phyloP scores from a whole-genome alignment of 768 basidiomycete species.

The Lanmaoa pseudosensibilis region DNA sequence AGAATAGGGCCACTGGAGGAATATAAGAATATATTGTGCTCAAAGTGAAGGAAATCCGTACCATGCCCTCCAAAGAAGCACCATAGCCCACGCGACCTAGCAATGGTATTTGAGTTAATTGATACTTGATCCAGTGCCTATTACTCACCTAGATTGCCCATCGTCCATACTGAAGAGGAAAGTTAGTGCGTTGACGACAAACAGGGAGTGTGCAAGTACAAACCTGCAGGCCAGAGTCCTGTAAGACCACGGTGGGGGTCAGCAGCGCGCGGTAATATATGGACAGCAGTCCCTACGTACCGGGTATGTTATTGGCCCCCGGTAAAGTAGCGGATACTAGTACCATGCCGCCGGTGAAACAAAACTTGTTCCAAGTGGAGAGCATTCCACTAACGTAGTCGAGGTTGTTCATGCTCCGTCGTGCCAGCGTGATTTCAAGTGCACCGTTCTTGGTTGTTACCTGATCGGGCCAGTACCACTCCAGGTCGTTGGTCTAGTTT shows the following conservation, averaged over 20 bases:
- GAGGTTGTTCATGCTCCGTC: constrained; percentile 67
- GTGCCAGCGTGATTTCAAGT: constrained; percentile 71
- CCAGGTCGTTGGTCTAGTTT: constrained; percentile 64
- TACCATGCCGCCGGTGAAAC: constrained; percentile 86
- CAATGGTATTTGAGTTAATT: background rate
- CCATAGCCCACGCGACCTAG: constrained; percentile 84
- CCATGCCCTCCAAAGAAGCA: constrained; percentile 81
- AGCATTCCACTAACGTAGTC: constrained; percentile 73
- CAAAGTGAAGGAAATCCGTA: constrained; percentile 32
- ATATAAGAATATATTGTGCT: constrained; percentile 2
- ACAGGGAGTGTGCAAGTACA: background rate
- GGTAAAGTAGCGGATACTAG: constrained; percentile 70
- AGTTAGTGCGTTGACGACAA: constrained; percentile 12
- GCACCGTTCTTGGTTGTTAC: constrained; percentile 72
- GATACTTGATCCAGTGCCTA: background rate
- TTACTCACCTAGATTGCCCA: constrained; percentile 71
- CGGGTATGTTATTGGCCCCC: constrained; percentile 57
- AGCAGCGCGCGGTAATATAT: background rate
- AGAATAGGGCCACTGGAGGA: constrained; percentile 71
- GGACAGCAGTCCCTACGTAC: constrained; percentile 18
- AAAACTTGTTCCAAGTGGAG: constrained; percentile 85
- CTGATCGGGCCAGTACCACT: constrained; percentile 88
- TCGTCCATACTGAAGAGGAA: constrained; percentile 53
- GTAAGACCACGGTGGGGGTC: constrained; percentile 5
- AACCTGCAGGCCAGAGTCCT: constrained; percentile 73